phyloP scores from a whole-genome alignment of 345 rosid species.

The Microthlaspi erraticum region DNA sequence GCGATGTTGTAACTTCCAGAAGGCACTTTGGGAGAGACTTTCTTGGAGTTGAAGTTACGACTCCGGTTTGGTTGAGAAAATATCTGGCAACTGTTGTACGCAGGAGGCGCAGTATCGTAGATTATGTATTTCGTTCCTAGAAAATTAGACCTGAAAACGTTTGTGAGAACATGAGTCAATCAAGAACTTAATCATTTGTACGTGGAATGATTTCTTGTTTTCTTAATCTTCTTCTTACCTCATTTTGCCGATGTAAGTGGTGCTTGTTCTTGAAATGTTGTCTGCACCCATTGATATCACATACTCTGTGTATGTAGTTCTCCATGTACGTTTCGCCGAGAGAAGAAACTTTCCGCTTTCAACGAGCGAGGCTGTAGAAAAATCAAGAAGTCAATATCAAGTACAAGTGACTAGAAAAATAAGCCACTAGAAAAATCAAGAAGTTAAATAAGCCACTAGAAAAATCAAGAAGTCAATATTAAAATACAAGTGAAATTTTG shows the following conservation, averaged over 20 bases:
- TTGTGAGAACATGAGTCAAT: not conserved
- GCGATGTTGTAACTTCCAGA: slow-evolving; percentile 77
- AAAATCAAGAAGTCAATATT: not conserved
- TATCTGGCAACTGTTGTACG: slow-evolving; percentile 63
- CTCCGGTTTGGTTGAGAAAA: slow-evolving; percentile 64
- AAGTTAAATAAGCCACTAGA: not conserved
- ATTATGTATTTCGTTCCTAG: slow-evolving; percentile 76
- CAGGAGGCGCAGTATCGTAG: slow-evolving; percentile 77
- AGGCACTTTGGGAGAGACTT: slow-evolving; percentile 85
- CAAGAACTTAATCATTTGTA: not conserved
- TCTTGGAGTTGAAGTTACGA: slow-evolving; percentile 69
- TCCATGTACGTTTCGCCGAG: slow-evolving; percentile 74
- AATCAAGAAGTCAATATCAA: not conserved
- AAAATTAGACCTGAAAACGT: slow-evolving; percentile 75
- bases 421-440: not conserved
- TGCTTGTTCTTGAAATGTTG: slow-evolving; percentile 74
- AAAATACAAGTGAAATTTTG: not conserved
- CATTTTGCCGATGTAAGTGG: slow-evolving; percentile 73
- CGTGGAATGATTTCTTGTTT: too few relatives aligned
- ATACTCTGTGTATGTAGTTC: slow-evolving; percentile 81
- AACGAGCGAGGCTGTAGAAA: slow-evolving; percentile 57
- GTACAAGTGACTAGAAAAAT: not conserved
- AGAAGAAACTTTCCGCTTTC: slow-evolving; percentile 84
- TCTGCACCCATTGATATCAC: slow-evolving; percentile 78
- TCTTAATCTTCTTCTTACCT: slow-evolving; percentile 47